Evolutionary conservation across 192 early-diverging fungal species (phyloP).

Genomic region (Umbelopsis sp.): DNA sequence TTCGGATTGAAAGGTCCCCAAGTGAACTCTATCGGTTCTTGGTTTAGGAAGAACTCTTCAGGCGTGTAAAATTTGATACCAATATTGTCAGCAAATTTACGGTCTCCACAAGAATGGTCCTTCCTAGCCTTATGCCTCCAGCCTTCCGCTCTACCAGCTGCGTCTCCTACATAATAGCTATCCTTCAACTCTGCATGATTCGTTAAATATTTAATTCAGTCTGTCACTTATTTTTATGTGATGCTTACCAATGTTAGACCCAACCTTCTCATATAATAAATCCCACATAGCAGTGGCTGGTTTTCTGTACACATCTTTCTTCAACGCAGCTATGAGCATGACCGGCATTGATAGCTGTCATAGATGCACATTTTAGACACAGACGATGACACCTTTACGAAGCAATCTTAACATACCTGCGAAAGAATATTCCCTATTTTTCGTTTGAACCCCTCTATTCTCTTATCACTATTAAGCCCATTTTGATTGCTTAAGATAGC

Average conservation of each 20-base stretch:
- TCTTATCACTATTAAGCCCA: slow-evolving; percentile 49
- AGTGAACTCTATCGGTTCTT: slow-evolving; percentile 43
- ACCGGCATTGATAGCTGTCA: slow-evolving; percentile 59
- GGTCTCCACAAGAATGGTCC: slow-evolving; percentile 86
- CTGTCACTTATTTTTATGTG: neutral
- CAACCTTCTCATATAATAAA: slow-evolving; percentile 47
- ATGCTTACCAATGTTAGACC: slow-evolving; percentile 42
- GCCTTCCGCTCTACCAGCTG: slow-evolving; percentile 76
- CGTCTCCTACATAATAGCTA: slow-evolving; percentile 93
- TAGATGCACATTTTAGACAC: neutral
- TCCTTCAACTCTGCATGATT: slow-evolving; percentile 48
- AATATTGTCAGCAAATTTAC: slow-evolving; percentile 81
- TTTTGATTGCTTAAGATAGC: slow-evolving; percentile 80
- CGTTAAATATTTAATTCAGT: neutral
- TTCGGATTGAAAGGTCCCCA: slow-evolving; percentile 58
- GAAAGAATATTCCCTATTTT: slow-evolving; percentile 46
- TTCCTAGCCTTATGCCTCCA: slow-evolving; percentile 62
- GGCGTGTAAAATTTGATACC: slow-evolving; percentile 80
- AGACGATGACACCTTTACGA: neutral
- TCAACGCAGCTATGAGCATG: slow-evolving; percentile 69
- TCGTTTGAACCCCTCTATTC: slow-evolving; percentile 51
- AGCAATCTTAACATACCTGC: slow-evolving; percentile 19
- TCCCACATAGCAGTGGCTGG: slow-evolving; percentile 77
- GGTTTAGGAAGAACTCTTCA: slow-evolving; percentile 73
- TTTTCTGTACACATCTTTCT: slow-evolving; percentile 73